Base-by-base conservation (phyloP, 305 asterid genomes). In the Fraxinus greggii region DNA sequence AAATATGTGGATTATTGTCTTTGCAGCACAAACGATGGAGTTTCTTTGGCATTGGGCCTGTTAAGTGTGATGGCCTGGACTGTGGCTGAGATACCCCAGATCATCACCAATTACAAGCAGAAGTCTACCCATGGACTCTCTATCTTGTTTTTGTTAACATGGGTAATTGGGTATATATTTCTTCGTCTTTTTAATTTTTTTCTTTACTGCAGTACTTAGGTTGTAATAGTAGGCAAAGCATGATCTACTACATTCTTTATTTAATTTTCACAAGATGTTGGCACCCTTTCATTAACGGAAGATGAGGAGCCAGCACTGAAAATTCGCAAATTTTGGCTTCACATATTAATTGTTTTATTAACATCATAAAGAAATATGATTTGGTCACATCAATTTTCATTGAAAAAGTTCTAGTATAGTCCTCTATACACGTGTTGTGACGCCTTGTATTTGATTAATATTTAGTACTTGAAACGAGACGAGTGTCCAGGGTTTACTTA, bases 1-100 rank as follows among this genome's bases (percentile, higher is more conserved):
- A 84, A 31, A 79, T 77, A 81, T 59, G 19, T 84, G 82, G 87
- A 85, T 23, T 81, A 69, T 76, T 86, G 88, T 9, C 67, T 91
- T 26, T 88, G 93, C 88, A 81, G 88, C 83, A 75, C 81, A 7
- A 74, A 70, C 12, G 89, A 84, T 67, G 87, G 79, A 19, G 24
- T 84, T 10, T 91, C 97, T 0, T 73, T 89, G 78, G 83, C 17
- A 1, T 75, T 91, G 89, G 97, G 97, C 3, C 0, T 88, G 69
- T 23, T 90, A 5, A 91, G 97, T 84, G 91, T 91, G 73, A n/a
- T 88, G 38, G 82, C 89, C 81, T 92, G 97, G 97, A 80, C 81
- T 63, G 89, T 91, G 79, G 97, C 97, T 85, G 97, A 92, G 80
- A 78, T 92, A 9, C 97, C 97, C 0, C 94, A 92, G 76, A 86